Percentiles rank a stretch among this genome's conserved stretches.
These are phyloP conservation scores for Podaxis sp. DNA, from an alignment of 768 basidiomycete species.

Conservation along the genomic window DNA sequence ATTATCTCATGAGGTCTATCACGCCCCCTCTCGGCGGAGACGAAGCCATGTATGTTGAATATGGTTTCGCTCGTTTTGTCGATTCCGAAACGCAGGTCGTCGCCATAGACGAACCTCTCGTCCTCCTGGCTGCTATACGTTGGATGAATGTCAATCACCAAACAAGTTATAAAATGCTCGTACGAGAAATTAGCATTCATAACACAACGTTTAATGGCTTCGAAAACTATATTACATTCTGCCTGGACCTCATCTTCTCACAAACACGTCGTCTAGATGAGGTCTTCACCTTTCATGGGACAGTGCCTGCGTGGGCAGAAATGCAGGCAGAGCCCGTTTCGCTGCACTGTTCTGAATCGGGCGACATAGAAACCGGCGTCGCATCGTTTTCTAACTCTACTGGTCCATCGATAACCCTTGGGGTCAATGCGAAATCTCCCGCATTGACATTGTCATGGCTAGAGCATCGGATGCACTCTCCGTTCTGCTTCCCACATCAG, in stretches of 20 bases:
- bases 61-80: slow-evolving; percentile 45
- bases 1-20: slow-evolving; percentile 43
- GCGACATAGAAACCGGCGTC: slow-evolving; percentile 27
- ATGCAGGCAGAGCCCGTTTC: slow-evolving; percentile 38
- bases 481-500: slow-evolving; percentile 41
- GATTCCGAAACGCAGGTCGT: slow-evolving; percentile 38
- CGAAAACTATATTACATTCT: slow-evolving; percentile 45
- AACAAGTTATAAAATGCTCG: slow-evolving; percentile 37
- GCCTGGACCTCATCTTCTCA: slow-evolving; percentile 39
- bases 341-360: slow-evolving; percentile 26
- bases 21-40: slow-evolving; percentile 38
- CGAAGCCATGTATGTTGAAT: slow-evolving; percentile 41
- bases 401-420: slow-evolving; percentile 39
- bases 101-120: slow-evolving; percentile 44
- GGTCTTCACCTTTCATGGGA: slow-evolving; percentile 35
- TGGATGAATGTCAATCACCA: slow-evolving; percentile 40
- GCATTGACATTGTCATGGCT: slow-evolving; percentile 37
- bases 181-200: slow-evolving; percentile 32
- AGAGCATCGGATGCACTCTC: slow-evolving; percentile 26
- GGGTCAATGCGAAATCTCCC: slow-evolving; percentile 35
- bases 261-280: slow-evolving; percentile 30
- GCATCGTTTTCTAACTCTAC: slow-evolving; percentile 28
- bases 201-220: slow-evolving; percentile 35
- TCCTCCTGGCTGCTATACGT: slow-evolving; percentile 39
- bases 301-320: slow-evolving; percentile 31